Base-by-base conservation (phyloP, 2,329 filamentous ascomycete species). In the Mycocentrospora acerina region DNA sequence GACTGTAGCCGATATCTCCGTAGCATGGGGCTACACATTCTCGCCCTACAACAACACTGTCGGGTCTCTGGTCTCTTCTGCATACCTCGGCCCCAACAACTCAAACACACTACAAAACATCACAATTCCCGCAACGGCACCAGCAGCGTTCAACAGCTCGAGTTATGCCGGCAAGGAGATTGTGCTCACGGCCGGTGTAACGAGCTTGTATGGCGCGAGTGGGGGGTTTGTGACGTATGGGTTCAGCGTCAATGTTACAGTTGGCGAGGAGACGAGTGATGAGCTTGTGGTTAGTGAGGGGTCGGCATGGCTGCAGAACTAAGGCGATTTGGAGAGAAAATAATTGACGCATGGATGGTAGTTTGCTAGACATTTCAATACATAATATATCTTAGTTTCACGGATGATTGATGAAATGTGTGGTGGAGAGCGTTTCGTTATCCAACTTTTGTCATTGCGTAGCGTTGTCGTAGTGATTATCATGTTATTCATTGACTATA, bases 1-100 rank as follows among this genome's bases (percentile, higher is more conserved):
- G 54, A 37, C 59, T 35, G 68, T 73, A 19, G 55, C 64, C 47
- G 72, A 77, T 44, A 57, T 76, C 3, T 64, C 71, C 35, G 64
- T 75, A 8, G 70, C 67, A 18, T 72, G 73, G 46, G 73, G 73
- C 25, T 67, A 62, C 44, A 33, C 45, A 3, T 32, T 51, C 1
- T 42, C 50, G 2, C 35, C 46, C 1, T 64, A 46, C 43, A 51
- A 53, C 0, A 40, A 41, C 7, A 48, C 51, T 4, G 52, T 73
- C 0, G 70, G 71, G 13, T 33, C 17, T 2, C 55, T 62, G 17
- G 18, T 57, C 2, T 46, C 47, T 11, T 66, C 61, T 1, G 48
- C 58, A 31, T 69, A 69, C 43, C 62, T 74, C 1, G 71, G 70
- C 14, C 64, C 66, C 15, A 26, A 29, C 13, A 44, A 53, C 28